Evolutionary conservation across 129 eudicot genomes (phyloP), one percentile per base, ranked within the genome.

Genomic region (Pulicaria dysenterica): DNA sequence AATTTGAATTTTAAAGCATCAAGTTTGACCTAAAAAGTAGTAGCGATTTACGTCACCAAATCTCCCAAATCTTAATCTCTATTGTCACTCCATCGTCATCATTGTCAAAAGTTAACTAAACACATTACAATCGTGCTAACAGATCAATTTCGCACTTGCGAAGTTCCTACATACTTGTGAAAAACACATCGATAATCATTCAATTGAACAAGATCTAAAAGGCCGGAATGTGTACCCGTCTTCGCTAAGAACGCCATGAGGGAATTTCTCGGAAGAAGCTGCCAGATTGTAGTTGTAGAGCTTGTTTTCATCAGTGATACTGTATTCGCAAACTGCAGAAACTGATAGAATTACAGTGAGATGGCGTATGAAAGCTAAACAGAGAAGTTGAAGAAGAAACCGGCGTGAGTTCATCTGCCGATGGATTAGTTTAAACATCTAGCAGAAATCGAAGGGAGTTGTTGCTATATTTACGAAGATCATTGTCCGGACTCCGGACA

Each of bases 191-290:
- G 8, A 6, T 54, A 54, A 54, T 16, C 31, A 54, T 15, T 54
- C 36, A 15, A 54, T 19, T 54, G 36, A 58, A 24, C 31, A 34
- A 62, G 41, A 62, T 8, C 36, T 0, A 44, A 38, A 38, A 46
- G 1, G 31, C 31, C 31, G 31, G 14, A 50, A 40, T 19, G 9
- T 2, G 44, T 85, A 90, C 97, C 97, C 97, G 56, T 87, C 97
- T 81, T 87, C 91, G 69, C 97, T 90, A 77, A 77, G 88, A 47
- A 75, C 85, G 16, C 97, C 97, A 58, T 90, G 95, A 6, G 97
- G 95, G 67, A 73, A 87, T 5, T 74, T 44, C 7, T 67, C 8
- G 48, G 69, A 51, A 55, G 89, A 80, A 40, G 91, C 76, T 11
- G 84, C 84, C 76, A 87, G 77, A 73, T 73, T 83, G 79, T 81